Conservation (phyloP, 179 eudicot species). For the Patellifolia procumbens region DNA sequence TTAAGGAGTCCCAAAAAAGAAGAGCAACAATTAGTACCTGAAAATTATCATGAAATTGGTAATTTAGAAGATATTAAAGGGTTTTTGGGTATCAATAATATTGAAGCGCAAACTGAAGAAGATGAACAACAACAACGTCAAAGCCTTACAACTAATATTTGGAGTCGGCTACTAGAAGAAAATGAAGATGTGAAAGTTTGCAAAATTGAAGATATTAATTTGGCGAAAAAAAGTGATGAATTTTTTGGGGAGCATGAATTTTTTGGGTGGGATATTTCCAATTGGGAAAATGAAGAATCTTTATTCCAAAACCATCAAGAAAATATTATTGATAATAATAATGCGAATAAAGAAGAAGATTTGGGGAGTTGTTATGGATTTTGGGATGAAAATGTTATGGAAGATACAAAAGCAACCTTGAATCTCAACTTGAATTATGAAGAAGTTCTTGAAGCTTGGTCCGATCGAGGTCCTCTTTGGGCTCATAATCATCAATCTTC, state of each 20-base stretch:
- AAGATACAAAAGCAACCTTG: slow-evolving; percentile 34
- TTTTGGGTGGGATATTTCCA: slow-evolving; percentile 24
- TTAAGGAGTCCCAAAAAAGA: slow-evolving; percentile 19
- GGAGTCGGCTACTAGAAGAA: too few species aligned
- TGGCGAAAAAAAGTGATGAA: not conserved
- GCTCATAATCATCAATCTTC: slow-evolving; percentile 25
- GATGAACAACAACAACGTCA: not conserved
- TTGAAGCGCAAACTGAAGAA: slow-evolving; percentile 19
- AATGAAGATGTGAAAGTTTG: too few species aligned
- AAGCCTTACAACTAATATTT: too few species aligned
- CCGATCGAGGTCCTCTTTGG: slow-evolving; percentile 44
- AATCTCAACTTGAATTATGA: slow-evolving; percentile 57
- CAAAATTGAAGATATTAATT: too few species aligned
- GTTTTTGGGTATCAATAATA: slow-evolving; percentile 32
- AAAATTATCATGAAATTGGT: slow-evolving; percentile 1
- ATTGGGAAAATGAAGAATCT: slow-evolving; percentile 20
- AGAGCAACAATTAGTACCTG: slow-evolving; percentile 26
- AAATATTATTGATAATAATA: slow-evolving; percentile 11
- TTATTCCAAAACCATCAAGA: not conserved
- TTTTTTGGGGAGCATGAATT: not conserved
- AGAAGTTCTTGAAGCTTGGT: slow-evolving; percentile 62
- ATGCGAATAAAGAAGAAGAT: slow-evolving; percentile 23
- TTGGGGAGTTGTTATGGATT: slow-evolving; percentile 20
- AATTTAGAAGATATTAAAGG: slow-evolving; percentile 37
- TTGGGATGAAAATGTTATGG: slow-evolving; percentile 31